Base-by-base conservation (phyloP, 2,329 filamentous ascomycete species). In the Phaeophleospora eucalypticola region DNA sequence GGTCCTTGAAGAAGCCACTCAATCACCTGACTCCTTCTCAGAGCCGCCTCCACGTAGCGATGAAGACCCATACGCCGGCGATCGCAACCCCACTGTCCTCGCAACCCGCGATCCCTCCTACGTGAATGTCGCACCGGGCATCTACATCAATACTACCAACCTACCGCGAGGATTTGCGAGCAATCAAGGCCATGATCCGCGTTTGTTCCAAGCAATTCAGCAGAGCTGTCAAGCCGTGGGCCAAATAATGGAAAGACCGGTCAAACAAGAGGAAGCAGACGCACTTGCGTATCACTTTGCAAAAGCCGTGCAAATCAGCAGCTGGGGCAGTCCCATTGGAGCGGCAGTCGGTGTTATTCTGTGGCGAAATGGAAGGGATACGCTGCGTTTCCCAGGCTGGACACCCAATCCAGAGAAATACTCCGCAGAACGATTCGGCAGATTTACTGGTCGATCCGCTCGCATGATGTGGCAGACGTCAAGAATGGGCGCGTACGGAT, bases 181-280 rank as follows among this genome's bases (percentile, higher is more conserved):
- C n/a, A n/a, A n/a, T n/a, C n/a, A n/a, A n/a, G n/a, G n/a, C n/a
- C n/a, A n/a, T n/a, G n/a, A n/a, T n/a, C n/a, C n/a, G n/a, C n/a
- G n/a, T n/a, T n/a, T n/a, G n/a, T n/a, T n/a, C n/a, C n/a, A n/a
- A n/a, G n/a, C n/a, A 1, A 60, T 73, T 24, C 55, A 60, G 17
- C 41, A 60, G 10, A 46, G 41, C 58, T 61, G 52, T 59, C 58
- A 38, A 51, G 65, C 57, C 49, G 58, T 55, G 2, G 48, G 52
- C 32, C 33, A 59, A 21, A 58, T 67, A 10, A 45, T 74, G 8
- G 58, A 65, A 4, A 65, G 72, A 9, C 60, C 65, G 1, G 41
- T 73, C 10, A 62, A 61, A 4, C 59, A 65, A 16, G 66, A 70
- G 10, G 72, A 75, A 57, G 62, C 67, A 4, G 68, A 72, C 41